Percentiles rank a stretch among this genome's conserved stretches.
Evolutionary conservation across 176 grass and related monocot genomes (phyloP).

Genomic region (Aegilops speltoides): DNA sequence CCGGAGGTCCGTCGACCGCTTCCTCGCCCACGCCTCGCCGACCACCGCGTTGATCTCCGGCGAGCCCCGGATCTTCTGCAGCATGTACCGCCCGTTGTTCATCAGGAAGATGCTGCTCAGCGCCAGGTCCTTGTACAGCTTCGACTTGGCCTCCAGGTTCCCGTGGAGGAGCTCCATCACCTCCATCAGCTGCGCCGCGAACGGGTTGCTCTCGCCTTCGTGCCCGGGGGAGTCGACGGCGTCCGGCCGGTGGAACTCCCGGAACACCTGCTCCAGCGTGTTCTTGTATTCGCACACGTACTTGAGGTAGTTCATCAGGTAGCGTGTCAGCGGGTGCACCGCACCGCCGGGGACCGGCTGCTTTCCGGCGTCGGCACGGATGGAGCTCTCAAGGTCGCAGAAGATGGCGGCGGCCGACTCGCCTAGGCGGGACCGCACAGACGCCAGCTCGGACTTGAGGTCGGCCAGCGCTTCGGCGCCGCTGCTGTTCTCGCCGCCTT

Average conservation of each 20-base stretch:
- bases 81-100: constrained; percentile 93
- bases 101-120: constrained; percentile 79
- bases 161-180: constrained; percentile 81
- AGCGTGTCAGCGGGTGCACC: constrained; percentile 78
- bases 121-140: constrained; percentile 62
- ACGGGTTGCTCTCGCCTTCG: constrained; percentile 38
- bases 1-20: constrained; percentile 69
- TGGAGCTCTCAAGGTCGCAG: constrained; percentile 89
- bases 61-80: constrained; percentile 81
- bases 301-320: constrained; percentile 96
- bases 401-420: constrained; percentile 73
- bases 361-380: constrained; percentile 64
- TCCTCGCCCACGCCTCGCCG: constrained; percentile 69
- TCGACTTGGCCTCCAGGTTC: constrained; percentile 65
- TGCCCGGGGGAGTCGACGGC: not conserved
- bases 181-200: constrained; percentile 64
- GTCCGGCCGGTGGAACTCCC: constrained; percentile 44
- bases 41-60: constrained; percentile 62
- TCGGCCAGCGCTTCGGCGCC: constrained; percentile 22
- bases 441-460: constrained; percentile 55
- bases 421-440: constrained; percentile 52
- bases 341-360: constrained; percentile 62
- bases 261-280: constrained; percentile 84
- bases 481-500: not conserved
- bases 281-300: constrained; percentile 78